Percentiles rank a stretch among this genome's conserved stretches.
Conservation (phyloP, 2,329 filamentous ascomycete species). For the Penicillium italicum region DNA sequence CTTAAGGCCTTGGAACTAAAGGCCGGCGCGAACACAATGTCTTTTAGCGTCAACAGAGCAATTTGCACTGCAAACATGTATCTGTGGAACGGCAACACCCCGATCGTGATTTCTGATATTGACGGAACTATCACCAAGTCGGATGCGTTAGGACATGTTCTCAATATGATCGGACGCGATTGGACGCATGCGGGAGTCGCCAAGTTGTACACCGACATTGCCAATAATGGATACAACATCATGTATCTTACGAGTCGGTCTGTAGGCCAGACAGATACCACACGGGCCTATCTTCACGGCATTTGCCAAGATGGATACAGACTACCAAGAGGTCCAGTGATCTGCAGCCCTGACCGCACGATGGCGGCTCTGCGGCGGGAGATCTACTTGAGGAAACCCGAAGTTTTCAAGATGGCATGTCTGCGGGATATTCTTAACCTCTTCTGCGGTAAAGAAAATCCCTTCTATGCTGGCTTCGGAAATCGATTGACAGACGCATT, state of each 20-base stretch:
- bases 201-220: slow-evolving; percentile 94
- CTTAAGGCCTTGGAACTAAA: slow-evolving; percentile 80
- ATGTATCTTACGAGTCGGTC: slow-evolving; percentile 95
- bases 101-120: slow-evolving; percentile 97
- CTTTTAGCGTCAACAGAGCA: slow-evolving; percentile 92
- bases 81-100: slow-evolving; percentile 84
- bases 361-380: slow-evolving; percentile 90
- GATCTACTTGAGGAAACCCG: slow-evolving; percentile 90
- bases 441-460: slow-evolving; percentile 71
- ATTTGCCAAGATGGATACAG: slow-evolving; percentile 84
- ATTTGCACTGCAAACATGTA: slow-evolving; percentile 92
- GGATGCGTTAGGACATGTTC: slow-evolving; percentile 85
- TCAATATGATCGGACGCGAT: slow-evolving; percentile 95
- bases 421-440: slow-evolving; percentile 88
- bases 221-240: slow-evolving; percentile 95
- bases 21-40: slow-evolving; percentile 85
- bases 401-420: slow-evolving; percentile 99
- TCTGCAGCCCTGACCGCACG: slow-evolving; percentile 89
- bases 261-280: slow-evolving; percentile 89
- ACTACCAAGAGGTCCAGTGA: slow-evolving; percentile 85
- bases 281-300: slow-evolving; percentile 81
- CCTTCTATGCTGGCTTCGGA: slow-evolving; percentile 96
- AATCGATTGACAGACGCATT: slow-evolving; percentile 95
- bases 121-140: slow-evolving; percentile 99
- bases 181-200: slow-evolving; percentile 97